Percentiles rank a stretch among this genome's conserved stretches.
These are phyloP conservation scores for Populus ilicifolia DNA, from an alignment of 345 rosid genomes.

Conservation along the genomic window DNA sequence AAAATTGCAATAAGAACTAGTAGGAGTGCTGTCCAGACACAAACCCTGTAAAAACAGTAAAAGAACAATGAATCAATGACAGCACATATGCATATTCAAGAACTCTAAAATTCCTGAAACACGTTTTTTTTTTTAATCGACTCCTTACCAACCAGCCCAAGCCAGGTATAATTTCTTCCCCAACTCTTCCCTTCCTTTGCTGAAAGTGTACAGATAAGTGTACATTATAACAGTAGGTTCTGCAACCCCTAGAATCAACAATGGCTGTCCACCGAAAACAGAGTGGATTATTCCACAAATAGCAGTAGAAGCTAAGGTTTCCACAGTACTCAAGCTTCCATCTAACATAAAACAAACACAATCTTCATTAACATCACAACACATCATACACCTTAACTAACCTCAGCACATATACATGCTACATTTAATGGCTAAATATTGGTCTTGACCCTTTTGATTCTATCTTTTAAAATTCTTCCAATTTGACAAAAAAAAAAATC, in stretches of 20 bases:
- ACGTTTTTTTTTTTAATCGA: background rate
- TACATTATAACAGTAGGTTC: constrained; percentile 89
- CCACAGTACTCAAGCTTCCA: constrained; percentile 69
- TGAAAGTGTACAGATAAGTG: constrained; percentile 68
- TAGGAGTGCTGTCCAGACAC: constrained; percentile 66
- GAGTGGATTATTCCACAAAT: constrained; percentile 77
- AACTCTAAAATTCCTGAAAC: background rate
- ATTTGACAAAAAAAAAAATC: background rate
- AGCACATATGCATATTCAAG: background rate
- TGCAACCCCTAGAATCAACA: constrained; percentile 80
- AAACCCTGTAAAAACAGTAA: constrained; percentile 47
- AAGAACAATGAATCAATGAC: background rate
- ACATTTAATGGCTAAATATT: background rate
- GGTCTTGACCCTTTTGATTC: background rate
- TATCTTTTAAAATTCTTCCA: background rate
- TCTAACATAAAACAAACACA: constrained; percentile 31
- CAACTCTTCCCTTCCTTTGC: constrained; percentile 48
- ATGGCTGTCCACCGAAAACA: constrained; percentile 78
- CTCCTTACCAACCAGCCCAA: constrained; percentile 75
- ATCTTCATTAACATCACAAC: constrained; percentile 8
- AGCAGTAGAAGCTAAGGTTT: constrained; percentile 75
- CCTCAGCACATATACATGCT: background rate
- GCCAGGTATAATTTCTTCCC: constrained; percentile 61
- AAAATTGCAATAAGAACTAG: constrained; percentile 64
- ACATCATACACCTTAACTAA: background rate